phyloP scores from a whole-genome alignment of 2,329 filamentous ascomycete species.

The Neofusicoccum kwambonambiense region DNA sequence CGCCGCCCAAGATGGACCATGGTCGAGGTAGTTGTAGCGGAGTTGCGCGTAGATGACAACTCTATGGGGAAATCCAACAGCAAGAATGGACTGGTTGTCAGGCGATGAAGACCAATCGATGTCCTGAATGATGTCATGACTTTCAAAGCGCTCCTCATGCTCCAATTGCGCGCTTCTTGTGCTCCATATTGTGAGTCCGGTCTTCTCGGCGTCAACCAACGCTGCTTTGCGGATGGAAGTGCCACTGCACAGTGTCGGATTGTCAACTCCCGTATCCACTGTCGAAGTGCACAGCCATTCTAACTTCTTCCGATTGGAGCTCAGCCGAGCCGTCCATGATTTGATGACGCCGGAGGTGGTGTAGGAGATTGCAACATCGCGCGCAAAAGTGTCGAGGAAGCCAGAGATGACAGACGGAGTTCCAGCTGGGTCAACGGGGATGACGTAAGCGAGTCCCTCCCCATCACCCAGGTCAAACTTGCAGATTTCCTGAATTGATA shows the following conservation, averaged over 20 bases:
- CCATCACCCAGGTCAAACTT: constrained; percentile 64
- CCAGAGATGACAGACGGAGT: constrained; percentile 68
- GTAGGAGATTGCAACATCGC: constrained; percentile 84
- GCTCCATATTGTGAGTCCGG: constrained; percentile 87
- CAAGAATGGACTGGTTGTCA: constrained; percentile 82
- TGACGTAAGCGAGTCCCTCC: constrained; percentile 57
- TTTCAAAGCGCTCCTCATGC: constrained; percentile 72
- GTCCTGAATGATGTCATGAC: constrained; percentile 74
- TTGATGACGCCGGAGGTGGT: constrained; percentile 71
- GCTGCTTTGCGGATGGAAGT: constrained; percentile 86
- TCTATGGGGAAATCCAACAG: constrained; percentile 87
- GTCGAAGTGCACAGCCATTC: constrained; percentile 82
- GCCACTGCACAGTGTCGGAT: constrained; percentile 76
- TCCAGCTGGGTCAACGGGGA: constrained; percentile 85
- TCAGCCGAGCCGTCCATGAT: constrained; percentile 81
- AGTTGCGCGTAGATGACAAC: constrained; percentile 82
- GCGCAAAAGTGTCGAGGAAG: constrained; percentile 81
- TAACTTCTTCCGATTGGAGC: constrained; percentile 58
- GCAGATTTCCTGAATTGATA: constrained; percentile 65
- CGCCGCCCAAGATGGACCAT: constrained; percentile 83
- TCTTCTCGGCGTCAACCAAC: constrained; percentile 71
- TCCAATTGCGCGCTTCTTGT: constrained; percentile 78
- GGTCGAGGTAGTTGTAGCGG: constrained; percentile 87
- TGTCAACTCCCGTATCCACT: constrained; percentile 72
- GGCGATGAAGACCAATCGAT: constrained; percentile 93